A percentile compares a stretch with the other conserved stretches of the same genome.
These are phyloP conservation scores for Neurospora sp. DNA, from an alignment of 495 filamentous ascomycete genomes.

Conservation along the genomic window DNA sequence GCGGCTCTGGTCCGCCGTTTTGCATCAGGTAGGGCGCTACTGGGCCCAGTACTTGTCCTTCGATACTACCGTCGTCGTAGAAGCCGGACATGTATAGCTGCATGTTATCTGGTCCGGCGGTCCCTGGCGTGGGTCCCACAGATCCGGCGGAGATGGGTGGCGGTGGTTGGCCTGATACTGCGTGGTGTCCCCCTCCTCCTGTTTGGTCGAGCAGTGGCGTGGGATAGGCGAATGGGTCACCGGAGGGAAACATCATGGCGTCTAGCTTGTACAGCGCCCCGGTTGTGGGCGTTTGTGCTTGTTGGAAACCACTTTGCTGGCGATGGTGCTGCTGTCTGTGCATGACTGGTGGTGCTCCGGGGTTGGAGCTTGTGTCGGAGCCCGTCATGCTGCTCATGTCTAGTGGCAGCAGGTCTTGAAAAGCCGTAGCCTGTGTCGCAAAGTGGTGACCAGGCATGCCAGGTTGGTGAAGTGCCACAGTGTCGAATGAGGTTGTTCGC, in stretches of 20 bases:
- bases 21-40: slow-evolving; percentile 37
- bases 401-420: slow-evolving; percentile 24
- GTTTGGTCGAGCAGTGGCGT: slow-evolving; percentile 60
- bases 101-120: slow-evolving; percentile 12
- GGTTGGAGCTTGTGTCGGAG: slow-evolving; percentile 11
- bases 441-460: slow-evolving; percentile 18
- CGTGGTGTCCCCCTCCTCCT: slow-evolving; percentile 11
- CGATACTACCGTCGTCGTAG: slow-evolving; percentile 32
- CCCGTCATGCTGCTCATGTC: slow-evolving; percentile 16
- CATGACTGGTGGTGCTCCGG: slow-evolving; percentile 10
- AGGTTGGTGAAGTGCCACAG: slow-evolving; percentile 19
- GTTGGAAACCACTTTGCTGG: slow-evolving; percentile 10
- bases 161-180: slow-evolving; percentile 7
- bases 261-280: slow-evolving; percentile 58
- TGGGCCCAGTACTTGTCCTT: slow-evolving; percentile 37
- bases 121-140: not conserved
- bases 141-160: not conserved
- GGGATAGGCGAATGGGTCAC: slow-evolving; percentile 84
- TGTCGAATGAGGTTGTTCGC: slow-evolving; percentile 23
- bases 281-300: slow-evolving; percentile 23
- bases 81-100: slow-evolving; percentile 33
- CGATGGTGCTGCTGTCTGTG: slow-evolving; percentile 12
- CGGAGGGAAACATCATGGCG: slow-evolving; percentile 86
- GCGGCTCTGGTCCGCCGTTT: slow-evolving; percentile 11
- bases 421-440: slow-evolving; percentile 2